phyloP scores from a whole-genome alignment of 495 filamentous ascomycete genomes.

The Copromyces sp. region DNA sequence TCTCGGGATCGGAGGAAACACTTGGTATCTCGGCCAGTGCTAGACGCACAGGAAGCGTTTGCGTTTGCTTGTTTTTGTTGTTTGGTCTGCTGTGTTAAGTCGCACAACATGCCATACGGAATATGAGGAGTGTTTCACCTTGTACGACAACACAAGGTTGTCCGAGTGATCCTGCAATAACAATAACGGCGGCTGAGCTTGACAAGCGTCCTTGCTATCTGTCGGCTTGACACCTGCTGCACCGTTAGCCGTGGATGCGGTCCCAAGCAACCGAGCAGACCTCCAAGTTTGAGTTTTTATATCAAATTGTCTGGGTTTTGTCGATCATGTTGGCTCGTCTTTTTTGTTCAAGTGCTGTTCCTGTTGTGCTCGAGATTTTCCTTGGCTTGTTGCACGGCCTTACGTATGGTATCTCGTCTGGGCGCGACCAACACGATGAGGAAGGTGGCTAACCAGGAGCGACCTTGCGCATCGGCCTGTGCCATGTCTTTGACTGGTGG shows the following conservation, averaged over 20 bases:
- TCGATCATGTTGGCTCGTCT: background rate
- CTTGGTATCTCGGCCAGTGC: background rate
- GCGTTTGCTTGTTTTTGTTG: background rate
- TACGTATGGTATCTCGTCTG: background rate
- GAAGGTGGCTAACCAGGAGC: background rate
- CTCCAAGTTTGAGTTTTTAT: background rate
- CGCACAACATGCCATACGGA: background rate
- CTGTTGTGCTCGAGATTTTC: background rate
- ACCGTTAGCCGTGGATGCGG: background rate
- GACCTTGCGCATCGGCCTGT: background rate
- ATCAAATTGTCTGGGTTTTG: background rate
- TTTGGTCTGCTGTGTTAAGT: background rate
- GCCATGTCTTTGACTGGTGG: background rate
- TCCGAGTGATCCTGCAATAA: background rate
- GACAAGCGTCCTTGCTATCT: background rate
- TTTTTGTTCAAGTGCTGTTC: background rate
- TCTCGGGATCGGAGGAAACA: background rate
- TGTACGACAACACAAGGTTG: background rate
- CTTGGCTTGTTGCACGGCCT: background rate
- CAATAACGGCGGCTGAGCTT: background rate
- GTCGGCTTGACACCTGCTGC: background rate
- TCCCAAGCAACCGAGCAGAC: background rate
- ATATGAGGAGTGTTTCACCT: background rate
- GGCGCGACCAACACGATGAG: background rate
- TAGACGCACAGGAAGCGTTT: background rate